Evolutionary conservation across 441 rosid genomes (phyloP).

Genomic region (Erysimum pusillum): DNA sequence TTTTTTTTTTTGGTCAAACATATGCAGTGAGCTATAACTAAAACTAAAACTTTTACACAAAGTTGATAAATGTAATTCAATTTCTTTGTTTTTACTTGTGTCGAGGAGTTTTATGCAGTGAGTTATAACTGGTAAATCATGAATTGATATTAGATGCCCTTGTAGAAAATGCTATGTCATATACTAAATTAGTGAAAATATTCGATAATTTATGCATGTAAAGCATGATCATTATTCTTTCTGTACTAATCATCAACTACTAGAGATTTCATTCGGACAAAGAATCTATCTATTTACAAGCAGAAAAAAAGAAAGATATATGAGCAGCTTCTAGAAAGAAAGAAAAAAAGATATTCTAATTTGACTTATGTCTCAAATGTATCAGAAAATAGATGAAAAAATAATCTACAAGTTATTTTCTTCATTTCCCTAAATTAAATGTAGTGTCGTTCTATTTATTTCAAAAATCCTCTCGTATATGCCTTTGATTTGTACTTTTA

Average conservation of each 20-base stretch:
- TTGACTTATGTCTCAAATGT: too few species aligned
- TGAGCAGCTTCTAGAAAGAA: slow-evolving; percentile 27
- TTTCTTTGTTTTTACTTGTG: background rate
- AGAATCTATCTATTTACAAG: slow-evolving; percentile 27
- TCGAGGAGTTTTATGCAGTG: background rate
- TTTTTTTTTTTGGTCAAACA: too few species aligned
- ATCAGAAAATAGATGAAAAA: background rate
- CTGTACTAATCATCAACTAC: slow-evolving; percentile 5
- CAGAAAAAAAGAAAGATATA: slow-evolving; percentile 7
- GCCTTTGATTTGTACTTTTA: slow-evolving; percentile 12
- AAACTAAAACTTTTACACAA: too few species aligned
- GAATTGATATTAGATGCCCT: slow-evolving; percentile 10
- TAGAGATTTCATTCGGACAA: slow-evolving; percentile 27
- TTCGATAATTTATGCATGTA: background rate
- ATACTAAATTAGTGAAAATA: slow-evolving; percentile 1
- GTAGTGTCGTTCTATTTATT: background rate
- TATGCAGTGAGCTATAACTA: too few species aligned
- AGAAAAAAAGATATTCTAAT: background rate
- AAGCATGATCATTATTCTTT: background rate
- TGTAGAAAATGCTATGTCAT: slow-evolving; percentile 2
- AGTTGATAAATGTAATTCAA: background rate
- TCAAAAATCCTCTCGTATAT: background rate
- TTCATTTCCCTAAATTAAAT: background rate
- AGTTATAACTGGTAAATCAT: background rate
- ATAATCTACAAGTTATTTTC: background rate